These are phyloP conservation scores for Polysphondylium violaceum DNA, from an alignment of 78 protist species.

Conservation along the genomic window DNA sequence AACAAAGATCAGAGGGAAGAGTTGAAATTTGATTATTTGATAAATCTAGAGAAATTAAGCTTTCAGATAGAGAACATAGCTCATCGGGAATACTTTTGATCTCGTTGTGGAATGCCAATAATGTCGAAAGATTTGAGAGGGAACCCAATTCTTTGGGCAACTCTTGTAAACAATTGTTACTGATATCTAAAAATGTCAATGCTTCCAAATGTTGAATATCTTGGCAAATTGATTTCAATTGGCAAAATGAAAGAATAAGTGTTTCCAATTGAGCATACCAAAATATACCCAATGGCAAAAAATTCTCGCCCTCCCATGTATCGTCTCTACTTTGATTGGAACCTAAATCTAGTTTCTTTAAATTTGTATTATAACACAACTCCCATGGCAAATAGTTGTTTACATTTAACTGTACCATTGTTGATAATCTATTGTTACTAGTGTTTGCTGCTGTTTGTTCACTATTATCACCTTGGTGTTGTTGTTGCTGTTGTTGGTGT, in stretches of 20 bases:
- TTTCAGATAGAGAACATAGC: background rate
- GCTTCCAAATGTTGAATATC: constrained; percentile 69
- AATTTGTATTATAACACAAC: constrained; percentile 7
- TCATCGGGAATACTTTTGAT: constrained; percentile 10
- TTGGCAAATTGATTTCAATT: constrained; percentile 13
- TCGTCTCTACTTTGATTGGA: constrained; percentile 37
- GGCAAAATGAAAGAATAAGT: constrained; percentile 21
- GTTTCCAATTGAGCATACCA: constrained; percentile 57
- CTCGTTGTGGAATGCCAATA: background rate
- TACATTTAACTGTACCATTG: background rate
- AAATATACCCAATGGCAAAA: constrained; percentile 40
- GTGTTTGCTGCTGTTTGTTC: background rate
- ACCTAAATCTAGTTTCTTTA: constrained; percentile 38
- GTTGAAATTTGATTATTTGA: constrained; percentile 17
- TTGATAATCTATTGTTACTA: background rate
- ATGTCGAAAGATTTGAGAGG: background rate
- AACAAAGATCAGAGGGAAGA: constrained; percentile 9
- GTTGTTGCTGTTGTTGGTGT: background rate
- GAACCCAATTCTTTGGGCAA: constrained; percentile 34
- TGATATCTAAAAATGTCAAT: constrained; percentile 49
- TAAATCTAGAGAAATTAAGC: constrained; percentile 10
- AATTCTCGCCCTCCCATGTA: constrained; percentile 32
- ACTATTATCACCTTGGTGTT: background rate
- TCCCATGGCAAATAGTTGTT: constrained; percentile 46
- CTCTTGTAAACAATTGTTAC: constrained; percentile 1